Evolutionary conservation across 257 asterid species (phyloP).

Genomic region (Paulownia fortunei): DNA sequence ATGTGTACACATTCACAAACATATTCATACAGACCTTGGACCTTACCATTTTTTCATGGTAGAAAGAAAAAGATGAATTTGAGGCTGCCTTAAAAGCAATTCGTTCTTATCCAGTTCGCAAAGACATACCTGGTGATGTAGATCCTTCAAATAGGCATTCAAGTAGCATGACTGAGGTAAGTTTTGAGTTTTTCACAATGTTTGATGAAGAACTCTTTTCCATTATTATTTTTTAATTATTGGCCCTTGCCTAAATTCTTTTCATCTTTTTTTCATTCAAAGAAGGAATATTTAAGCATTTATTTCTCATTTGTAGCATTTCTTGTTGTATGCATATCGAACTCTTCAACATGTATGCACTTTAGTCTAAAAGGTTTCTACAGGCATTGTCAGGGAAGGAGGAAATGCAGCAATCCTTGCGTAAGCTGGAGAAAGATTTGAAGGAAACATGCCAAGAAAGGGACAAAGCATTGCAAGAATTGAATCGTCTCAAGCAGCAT

Average conservation of each 20-base stretch:
- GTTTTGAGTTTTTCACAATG: conserved; percentile 14
- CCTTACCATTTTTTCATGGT: conserved; percentile 49
- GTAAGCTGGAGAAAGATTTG: conserved; percentile 79
- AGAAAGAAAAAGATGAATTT: conserved; percentile 76
- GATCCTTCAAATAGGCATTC: conserved; percentile 40
- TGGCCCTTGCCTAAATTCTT: conserved; percentile 15
- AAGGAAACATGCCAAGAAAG: conserved; percentile 65
- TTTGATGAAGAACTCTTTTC: conserved; percentile 13
- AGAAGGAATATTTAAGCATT: conserved; percentile 7
- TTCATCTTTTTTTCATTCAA: conserved; percentile 10
- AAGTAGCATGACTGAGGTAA: conserved; percentile 58
- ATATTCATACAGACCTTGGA: conserved; percentile 35
- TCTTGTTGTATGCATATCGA: conserved; percentile 10
- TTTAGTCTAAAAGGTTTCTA: conserved; percentile 39
- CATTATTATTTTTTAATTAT: conserved; percentile 12
- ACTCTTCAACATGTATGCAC: conserved; percentile 26
- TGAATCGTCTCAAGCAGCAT: conserved; percentile 96
- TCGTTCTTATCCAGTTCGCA: conserved; percentile 47
- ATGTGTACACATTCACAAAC: conserved; percentile 24
- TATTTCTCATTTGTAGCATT: conserved; percentile 8
- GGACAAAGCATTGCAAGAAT: conserved; percentile 82
- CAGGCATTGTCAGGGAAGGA: conserved; percentile 66
- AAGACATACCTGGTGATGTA: conserved; percentile 39
- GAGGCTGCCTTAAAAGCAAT: conserved; percentile 66
- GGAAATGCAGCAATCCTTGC: conserved; percentile 67